phyloP scores from a whole-genome alignment of 2,329 filamentous ascomycete genomes.

The Colletotrichum neosansevieriae region DNA sequence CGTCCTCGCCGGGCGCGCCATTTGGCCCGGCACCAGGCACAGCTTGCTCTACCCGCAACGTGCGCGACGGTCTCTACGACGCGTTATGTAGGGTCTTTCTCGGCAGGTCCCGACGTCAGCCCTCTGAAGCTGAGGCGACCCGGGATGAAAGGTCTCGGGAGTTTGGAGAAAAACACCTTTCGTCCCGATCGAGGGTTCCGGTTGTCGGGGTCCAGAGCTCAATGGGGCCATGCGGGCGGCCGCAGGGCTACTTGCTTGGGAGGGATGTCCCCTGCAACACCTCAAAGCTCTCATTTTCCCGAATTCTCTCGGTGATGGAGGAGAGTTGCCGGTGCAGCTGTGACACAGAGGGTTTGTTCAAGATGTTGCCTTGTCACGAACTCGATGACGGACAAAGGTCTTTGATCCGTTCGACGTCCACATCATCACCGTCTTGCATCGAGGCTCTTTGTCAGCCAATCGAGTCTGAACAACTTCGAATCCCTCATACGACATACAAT shows the following conservation, averaged over 20 bases:
- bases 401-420: not conserved
- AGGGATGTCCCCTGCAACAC: not conserved
- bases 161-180: not conserved
- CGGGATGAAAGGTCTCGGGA: constrained; percentile 3
- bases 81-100: not conserved
- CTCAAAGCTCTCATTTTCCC: not conserved
- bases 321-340: not conserved
- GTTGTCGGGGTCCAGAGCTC: not conserved
- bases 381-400: not conserved
- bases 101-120: constrained; percentile 16
- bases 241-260: not conserved
- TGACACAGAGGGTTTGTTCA: not conserved
- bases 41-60: not conserved
- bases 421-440: not conserved
- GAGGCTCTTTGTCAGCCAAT: not conserved
- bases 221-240: not conserved
- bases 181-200: not conserved
- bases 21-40: not conserved
- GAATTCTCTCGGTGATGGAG: not conserved
- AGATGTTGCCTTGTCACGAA: not conserved
- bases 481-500: not conserved
- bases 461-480: not conserved
- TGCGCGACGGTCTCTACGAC: constrained; percentile 3
- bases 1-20: constrained; percentile 8
- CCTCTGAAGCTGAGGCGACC: not conserved